These are phyloP conservation scores for Silene latifolia DNA, from an alignment of 148 eudicot species.

Conservation along the genomic window DNA sequence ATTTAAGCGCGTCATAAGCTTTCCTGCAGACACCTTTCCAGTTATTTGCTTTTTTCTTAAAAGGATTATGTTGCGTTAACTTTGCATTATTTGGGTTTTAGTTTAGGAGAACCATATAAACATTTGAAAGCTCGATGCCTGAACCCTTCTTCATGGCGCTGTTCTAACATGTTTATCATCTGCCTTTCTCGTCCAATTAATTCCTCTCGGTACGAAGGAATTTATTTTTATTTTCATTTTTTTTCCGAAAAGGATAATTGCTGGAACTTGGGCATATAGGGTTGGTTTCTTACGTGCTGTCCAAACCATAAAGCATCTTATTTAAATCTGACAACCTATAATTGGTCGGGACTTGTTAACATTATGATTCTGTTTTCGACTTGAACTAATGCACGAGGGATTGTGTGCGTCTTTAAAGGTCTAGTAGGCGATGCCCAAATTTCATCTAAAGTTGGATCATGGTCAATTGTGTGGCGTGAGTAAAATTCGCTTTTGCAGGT, in stretches of 20 bases:
- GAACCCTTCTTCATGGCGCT: not conserved
- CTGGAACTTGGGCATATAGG: not conserved
- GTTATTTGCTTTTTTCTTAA: too few relatives aligned
- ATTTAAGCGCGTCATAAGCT: not conserved
- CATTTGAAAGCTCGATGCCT: not conserved
- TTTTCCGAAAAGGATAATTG: not conserved
- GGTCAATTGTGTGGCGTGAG: slow-evolving; percentile 36
- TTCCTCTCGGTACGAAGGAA: not conserved
- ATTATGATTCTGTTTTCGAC: slow-evolving; percentile 5
- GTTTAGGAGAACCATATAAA: not conserved
- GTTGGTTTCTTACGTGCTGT: not conserved
- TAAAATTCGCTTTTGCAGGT: slow-evolving; percentile 86
- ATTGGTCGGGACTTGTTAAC: not conserved
- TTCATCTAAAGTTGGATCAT: slow-evolving; percentile 15
- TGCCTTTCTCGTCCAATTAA: not conserved
- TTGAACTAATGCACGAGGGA: slow-evolving; percentile 12
- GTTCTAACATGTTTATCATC: not conserved
- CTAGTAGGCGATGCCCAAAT: slow-evolving; percentile 9
- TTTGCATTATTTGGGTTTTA: slow-evolving; percentile 2
- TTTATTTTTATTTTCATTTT: not conserved
- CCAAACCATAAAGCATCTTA: not conserved
- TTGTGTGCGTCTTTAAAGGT: not conserved
- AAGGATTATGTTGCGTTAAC: not conserved
- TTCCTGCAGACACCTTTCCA: too few relatives aligned
- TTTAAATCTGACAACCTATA: not conserved